Base-by-base conservation (phyloP, 106 monocot genomes). In the Dendrobium officinale region DNA sequence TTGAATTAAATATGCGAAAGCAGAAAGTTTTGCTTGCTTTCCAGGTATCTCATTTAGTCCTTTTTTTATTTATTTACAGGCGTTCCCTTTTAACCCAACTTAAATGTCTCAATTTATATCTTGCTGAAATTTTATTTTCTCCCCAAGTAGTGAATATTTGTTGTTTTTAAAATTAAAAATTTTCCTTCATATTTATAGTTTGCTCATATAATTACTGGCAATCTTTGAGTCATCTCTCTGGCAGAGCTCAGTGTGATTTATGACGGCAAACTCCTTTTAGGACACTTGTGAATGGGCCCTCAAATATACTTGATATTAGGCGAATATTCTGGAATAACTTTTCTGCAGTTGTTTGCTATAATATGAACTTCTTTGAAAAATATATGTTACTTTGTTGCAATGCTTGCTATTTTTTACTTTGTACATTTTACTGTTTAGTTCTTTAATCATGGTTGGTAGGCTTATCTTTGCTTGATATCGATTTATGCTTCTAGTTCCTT, bases 1-100 rank as follows among this genome's bases (percentile, higher is more conserved):
- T 98, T 87, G 98, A 98, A 82, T 80, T 91, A 61, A 92, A 88
- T 81, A 92, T 91, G 90, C 89, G 98, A 85, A 98, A 92, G 77
- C 86, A 91, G 54, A 98, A 95, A 79, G 81, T 86, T 85, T 91
- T 98, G 68, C 92, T 98, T 75, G 90, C 95, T 66, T 95, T 98
- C 75, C 94, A 96, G 92, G 96, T 93, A 88, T 74, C 22, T 16
- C 51, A 15, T 13, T 2, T 51, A 3, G 1, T 13, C 3, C 3
- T 51, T 51, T 51, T 51, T 51, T 51, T 48, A 11, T 13, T 51
- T 51, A 51, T 51, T 51, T 51, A 51, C 15, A 51, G 13, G 51
- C 51, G 13, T 51, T 51, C 51, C 51, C 1, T 51, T 51, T 51
- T 51, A 13, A 51, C 48, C 48, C 10, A 48, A 48, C 48, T 51